phyloP scores from a whole-genome alignment of 2,329 filamentous ascomycete genomes.

The Acephala macrosclerotiorum region DNA sequence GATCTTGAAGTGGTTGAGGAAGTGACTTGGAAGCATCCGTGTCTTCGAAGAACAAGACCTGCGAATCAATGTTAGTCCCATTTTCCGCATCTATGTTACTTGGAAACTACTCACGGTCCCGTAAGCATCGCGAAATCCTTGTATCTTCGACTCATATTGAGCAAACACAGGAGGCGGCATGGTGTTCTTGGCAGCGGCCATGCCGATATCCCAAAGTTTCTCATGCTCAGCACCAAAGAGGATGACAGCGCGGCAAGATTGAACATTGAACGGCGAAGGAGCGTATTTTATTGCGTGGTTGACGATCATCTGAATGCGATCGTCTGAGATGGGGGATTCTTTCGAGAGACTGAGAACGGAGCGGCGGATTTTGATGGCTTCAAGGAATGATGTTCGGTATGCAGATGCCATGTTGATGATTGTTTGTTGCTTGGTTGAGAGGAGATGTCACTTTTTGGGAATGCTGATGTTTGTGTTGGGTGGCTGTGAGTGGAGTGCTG shows the following conservation, averaged over 20 bases:
- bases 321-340: conserved; percentile 62
- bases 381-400: conserved; percentile 49
- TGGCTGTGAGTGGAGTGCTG: neutral
- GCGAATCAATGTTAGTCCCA: conserved; percentile 2
- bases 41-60: conserved; percentile 87
- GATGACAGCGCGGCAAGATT: conserved; percentile 79
- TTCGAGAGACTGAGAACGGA: conserved; percentile 72
- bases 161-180: conserved; percentile 69
- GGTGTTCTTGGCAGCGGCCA: conserved; percentile 68
- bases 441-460: neutral
- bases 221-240: conserved; percentile 84
- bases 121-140: conserved; percentile 72
- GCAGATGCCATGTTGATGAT: conserved; percentile 28
- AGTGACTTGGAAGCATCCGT: conserved; percentile 65
- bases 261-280: conserved; percentile 86
- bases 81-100: neutral
- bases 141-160: conserved; percentile 45
- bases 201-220: conserved; percentile 80
- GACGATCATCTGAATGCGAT: conserved; percentile 69
- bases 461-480: neutral
- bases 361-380: conserved; percentile 72
- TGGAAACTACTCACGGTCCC: conserved; percentile 67
- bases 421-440: neutral
- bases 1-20: conserved; percentile 72
- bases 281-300: conserved; percentile 69